Percentiles rank a stretch among this genome's conserved stretches.
These are phyloP conservation scores for Microthyrium microscopicum DNA, from an alignment of 2,329 filamentous ascomycete genomes.

Conservation along the genomic window DNA sequence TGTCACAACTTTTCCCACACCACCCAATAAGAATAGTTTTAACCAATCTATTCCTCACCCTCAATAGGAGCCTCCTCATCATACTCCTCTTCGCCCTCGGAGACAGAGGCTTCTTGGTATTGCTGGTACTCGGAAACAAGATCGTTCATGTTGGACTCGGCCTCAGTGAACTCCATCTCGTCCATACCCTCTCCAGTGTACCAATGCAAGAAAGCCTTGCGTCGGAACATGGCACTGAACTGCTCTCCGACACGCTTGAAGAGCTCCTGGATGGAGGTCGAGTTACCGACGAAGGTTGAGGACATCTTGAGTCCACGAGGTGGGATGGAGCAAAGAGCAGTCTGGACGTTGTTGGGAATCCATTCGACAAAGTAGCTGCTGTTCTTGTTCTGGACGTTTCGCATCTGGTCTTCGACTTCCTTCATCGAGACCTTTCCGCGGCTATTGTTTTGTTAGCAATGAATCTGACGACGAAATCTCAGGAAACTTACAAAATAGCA, in stretches of 20 bases:
- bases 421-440: constrained; percentile 99
- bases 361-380: constrained; percentile 98
- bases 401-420: constrained; percentile 99
- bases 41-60: constrained; percentile 41
- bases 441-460: constrained; percentile 32
- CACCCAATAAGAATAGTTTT: neutral
- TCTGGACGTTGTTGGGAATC: constrained; percentile 99
- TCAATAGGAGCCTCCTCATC: constrained; percentile 66
- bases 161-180: constrained; percentile 99
- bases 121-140: constrained; percentile 99
- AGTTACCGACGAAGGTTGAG: constrained; percentile 97
- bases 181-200: constrained; percentile 99
- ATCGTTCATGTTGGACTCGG: constrained; percentile 99
- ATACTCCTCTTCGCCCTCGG: constrained; percentile 93
- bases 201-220: constrained; percentile 99
- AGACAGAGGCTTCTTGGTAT: constrained; percentile 97
- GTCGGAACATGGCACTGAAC: constrained; percentile 99
- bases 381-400: constrained; percentile 99
- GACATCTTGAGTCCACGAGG: constrained; percentile 98
- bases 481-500: constrained; percentile 63
- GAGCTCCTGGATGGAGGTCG: constrained; percentile 98
- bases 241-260: constrained; percentile 99
- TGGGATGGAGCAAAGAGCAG: constrained; percentile 95
- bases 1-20: too few relatives aligned
- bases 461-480: constrained; percentile 8